Conservation (phyloP, 768 basidiomycete species). For the Postia placenta region DNA sequence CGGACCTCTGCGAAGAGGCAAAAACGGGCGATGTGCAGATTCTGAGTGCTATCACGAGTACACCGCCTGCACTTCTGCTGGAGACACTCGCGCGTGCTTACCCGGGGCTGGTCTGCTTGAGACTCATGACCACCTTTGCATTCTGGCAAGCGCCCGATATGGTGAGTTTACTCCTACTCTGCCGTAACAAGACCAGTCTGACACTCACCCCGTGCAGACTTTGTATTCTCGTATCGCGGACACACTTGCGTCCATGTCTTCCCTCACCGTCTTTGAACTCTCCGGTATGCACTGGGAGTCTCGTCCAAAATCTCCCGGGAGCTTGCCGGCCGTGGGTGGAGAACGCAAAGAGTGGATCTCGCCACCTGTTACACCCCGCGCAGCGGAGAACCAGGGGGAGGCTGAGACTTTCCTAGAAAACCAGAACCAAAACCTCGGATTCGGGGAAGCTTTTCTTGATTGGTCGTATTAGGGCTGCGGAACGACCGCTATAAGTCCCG, state of each 20-base stretch:
- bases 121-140: slow-evolving; percentile 44
- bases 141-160: slow-evolving; percentile 26
- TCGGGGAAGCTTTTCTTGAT: slow-evolving; percentile 23
- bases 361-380: slow-evolving; percentile 22
- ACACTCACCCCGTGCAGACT: slow-evolving; percentile 29
- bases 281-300: slow-evolving; percentile 73
- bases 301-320: slow-evolving; percentile 28
- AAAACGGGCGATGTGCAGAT: slow-evolving; percentile 37
- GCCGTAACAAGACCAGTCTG: slow-evolving; percentile 5
- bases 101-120: slow-evolving; percentile 58
- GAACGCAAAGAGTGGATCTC: slow-evolving; percentile 23
- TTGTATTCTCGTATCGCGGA: slow-evolving; percentile 59
- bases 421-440: slow-evolving; percentile 19
- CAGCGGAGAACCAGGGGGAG: slow-evolving; percentile 12
- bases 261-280: slow-evolving; percentile 64
- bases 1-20: not conserved
- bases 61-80: slow-evolving; percentile 52
- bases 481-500: too few relatives aligned
- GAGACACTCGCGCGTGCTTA: slow-evolving; percentile 49
- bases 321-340: slow-evolving; percentile 6
- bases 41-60: slow-evolving; percentile 54
- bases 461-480: slow-evolving; percentile 23
- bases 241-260: slow-evolving; percentile 51
- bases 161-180: too few relatives aligned
- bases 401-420: slow-evolving; percentile 8